phyloP scores from a whole-genome alignment of 2,329 filamentous ascomycete genomes.

The Fusarium sp. region DNA sequence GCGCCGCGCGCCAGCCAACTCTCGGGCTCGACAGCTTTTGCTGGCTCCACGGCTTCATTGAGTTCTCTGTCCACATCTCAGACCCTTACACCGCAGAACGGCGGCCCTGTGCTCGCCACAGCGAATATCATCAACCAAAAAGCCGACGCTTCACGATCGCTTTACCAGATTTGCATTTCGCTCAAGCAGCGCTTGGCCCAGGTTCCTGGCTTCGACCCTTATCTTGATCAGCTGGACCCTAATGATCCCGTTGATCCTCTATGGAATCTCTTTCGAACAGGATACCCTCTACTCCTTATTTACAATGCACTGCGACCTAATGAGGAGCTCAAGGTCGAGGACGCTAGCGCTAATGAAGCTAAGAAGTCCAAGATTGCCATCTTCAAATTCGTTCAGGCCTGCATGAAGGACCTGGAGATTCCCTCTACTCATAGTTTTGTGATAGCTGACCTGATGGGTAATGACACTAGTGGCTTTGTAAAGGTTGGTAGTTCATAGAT shows the following conservation, averaged over 20 bases:
- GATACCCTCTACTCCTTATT: conserved; percentile 85
- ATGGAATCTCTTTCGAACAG: conserved; percentile 87
- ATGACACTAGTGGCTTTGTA: conserved; percentile 96
- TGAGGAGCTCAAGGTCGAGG: conserved; percentile 75
- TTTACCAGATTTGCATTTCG: conserved; percentile 94
- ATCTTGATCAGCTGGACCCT: conserved; percentile 78
- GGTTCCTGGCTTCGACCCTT: conserved; percentile 84
- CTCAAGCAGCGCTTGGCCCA: conserved; percentile 84
- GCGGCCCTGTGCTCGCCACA: conserved; percentile 78
- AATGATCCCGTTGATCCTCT: conserved; percentile 86
- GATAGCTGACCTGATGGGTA: conserved; percentile 89
- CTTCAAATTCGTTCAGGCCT: conserved; percentile 93
- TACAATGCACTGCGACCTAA: conserved; percentile 87
- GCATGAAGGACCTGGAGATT: conserved; percentile 84
- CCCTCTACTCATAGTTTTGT: conserved; percentile 88
- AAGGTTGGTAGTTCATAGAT: conserved; percentile 70
- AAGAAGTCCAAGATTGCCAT: conserved; percentile 89
- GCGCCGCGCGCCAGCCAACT: conserved; percentile 71
- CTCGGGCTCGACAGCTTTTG: conserved; percentile 70
- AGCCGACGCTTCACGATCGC: conserved; percentile 88
- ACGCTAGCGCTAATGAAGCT: conserved; percentile 70
- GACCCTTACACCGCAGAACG: conserved; percentile 60
- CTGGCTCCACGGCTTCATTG: conserved; percentile 66
- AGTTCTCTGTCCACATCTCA: conserved; percentile 60
- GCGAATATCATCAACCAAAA: conserved; percentile 98